Evolutionary conservation across 2,329 filamentous ascomycete genomes (phyloP), one percentile per base, ranked within the genome.

Genomic region (Pseudogymnoascus sp.): DNA sequence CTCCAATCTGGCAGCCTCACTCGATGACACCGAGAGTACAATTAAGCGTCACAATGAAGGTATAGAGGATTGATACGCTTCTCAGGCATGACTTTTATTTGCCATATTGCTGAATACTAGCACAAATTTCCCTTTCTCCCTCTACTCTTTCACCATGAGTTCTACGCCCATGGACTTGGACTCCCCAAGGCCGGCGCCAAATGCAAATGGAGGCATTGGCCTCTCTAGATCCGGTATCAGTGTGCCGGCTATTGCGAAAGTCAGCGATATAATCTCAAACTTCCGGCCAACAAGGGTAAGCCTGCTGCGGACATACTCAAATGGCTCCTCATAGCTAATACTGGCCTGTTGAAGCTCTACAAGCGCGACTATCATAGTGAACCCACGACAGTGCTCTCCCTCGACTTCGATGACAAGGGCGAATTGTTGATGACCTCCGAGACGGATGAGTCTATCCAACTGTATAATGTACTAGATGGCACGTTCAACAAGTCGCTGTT

Each of bases 371-470:
- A 63, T 23, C 38, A 59, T 10, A 45, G 37, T 23, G 35, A 61
- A 8, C 76, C 79, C 57, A 83, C 85, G 3, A 80, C 85, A 65
- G 84, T 96, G 62, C 88, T 94, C 7, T 97, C 92, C 1, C 83
- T 99, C 67, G 92, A 99, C 76, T 99, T 96, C 71, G 92, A 97
- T 73, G 92, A 97, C 75, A 88, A 89, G 41, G 94, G 94, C 72
- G 91, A 96, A 73, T 88, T 92, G 57, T 82, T 95, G 62, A 90
- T 99, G 74, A 89, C 92, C 0, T 90, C 91, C 5, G 89, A 92
- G 66, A 91, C 90, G 75, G 94, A 99, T 73, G 92, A 96, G 72
- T 95, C 90, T 3, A 89, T 99, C 63, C 92, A 97, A 70, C 86
- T 99, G 30, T 99, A 95, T 76, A 95, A 94, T 68, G 87, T 95